A percentile compares a stretch with the other conserved stretches of the same genome.
Conservation (phyloP, 495 filamentous ascomycete genomes). For the Aspergillus nidulans region DNA sequence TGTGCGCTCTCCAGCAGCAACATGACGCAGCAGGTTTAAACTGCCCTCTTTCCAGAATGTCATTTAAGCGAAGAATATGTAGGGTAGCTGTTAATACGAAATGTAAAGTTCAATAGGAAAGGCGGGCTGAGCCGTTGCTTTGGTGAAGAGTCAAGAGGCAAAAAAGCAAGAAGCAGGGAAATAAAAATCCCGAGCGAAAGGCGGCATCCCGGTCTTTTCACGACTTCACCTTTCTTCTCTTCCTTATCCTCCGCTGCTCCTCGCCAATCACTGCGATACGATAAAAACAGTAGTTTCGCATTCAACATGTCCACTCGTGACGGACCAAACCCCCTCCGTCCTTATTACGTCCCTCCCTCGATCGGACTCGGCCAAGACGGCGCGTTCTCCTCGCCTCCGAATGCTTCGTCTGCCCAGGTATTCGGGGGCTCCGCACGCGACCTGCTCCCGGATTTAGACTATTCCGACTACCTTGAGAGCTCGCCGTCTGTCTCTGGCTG, state of each 20-base stretch:
- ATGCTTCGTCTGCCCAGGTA: constrained; percentile 44
- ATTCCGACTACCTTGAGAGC: constrained; percentile 78
- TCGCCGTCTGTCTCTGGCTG: constrained; percentile 69
- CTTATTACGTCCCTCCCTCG: constrained; percentile 89
- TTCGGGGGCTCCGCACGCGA: constrained; percentile 74
- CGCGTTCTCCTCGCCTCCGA: constrained; percentile 31
- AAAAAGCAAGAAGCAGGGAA: constrained; percentile 12
- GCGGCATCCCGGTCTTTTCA: constrained; percentile 22
- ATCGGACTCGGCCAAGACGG: constrained; percentile 50
- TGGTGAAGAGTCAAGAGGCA: background rate
- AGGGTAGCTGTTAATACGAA: background rate
- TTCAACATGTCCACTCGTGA: constrained; percentile 42
- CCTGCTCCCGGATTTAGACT: constrained; percentile 82
- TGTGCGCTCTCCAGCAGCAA: constrained; percentile 25
- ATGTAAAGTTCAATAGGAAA: constrained; percentile 4
- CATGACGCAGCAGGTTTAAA: constrained; percentile 32
- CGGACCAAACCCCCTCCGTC: constrained; percentile 83
- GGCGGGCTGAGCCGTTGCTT: background rate
- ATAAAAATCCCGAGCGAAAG: constrained; percentile 18
- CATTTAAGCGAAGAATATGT: constrained; percentile 21
- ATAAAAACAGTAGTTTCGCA: background rate
- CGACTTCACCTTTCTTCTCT: constrained; percentile 3
- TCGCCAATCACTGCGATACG: constrained; percentile 3
- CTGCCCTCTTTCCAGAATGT: constrained; percentile 36
- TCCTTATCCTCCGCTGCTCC: constrained; percentile 10